Evolutionary conservation across 2,329 filamentous ascomycete genomes (phyloP).

Genomic region (Ascochyta pisi): DNA sequence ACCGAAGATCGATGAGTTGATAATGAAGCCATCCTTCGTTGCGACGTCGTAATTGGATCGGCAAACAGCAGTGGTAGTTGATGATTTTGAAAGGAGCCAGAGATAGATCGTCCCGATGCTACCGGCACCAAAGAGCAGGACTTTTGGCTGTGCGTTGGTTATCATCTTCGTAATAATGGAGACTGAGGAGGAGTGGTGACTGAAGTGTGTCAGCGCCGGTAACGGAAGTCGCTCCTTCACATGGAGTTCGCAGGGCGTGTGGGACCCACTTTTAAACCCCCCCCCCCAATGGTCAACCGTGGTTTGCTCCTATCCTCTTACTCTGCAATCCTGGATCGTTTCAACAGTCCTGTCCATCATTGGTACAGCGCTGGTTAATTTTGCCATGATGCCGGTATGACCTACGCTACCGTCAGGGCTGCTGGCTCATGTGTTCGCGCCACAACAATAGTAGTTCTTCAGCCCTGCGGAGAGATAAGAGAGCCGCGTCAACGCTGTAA

Average conservation of each 20-base stretch:
- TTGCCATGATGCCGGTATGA: too few relatives aligned
- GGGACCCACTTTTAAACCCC: conserved; percentile 4
- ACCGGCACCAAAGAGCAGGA: conserved; percentile 54
- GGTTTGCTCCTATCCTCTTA: not conserved
- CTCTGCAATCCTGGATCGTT: not conserved
- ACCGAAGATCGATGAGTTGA: conserved; percentile 51
- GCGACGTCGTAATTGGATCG: conserved; percentile 55
- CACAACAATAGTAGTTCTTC: too few relatives aligned
- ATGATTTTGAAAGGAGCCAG: conserved; percentile 50
- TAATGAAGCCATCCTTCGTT: conserved; percentile 50
- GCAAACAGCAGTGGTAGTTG: conserved; percentile 53
- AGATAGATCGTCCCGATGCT: conserved; percentile 53
- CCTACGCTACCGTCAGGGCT: too few relatives aligned
- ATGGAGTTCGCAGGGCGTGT: conserved; percentile 7
- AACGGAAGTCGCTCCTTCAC: not conserved
- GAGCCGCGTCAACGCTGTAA: too few relatives aligned
- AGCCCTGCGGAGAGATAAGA: too few relatives aligned
- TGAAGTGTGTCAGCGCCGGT: not conserved
- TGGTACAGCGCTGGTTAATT: too few relatives aligned
- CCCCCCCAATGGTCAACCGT: not conserved
- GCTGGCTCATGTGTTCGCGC: too few relatives aligned
- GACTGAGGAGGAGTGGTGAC: not conserved
- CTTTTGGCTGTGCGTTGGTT: conserved; percentile 18
- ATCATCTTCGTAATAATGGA: conserved; percentile 10
- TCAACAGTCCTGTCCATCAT: too few relatives aligned